phyloP scores from a whole-genome alignment of 768 basidiomycete genomes.

The Mrakia frigida region DNA sequence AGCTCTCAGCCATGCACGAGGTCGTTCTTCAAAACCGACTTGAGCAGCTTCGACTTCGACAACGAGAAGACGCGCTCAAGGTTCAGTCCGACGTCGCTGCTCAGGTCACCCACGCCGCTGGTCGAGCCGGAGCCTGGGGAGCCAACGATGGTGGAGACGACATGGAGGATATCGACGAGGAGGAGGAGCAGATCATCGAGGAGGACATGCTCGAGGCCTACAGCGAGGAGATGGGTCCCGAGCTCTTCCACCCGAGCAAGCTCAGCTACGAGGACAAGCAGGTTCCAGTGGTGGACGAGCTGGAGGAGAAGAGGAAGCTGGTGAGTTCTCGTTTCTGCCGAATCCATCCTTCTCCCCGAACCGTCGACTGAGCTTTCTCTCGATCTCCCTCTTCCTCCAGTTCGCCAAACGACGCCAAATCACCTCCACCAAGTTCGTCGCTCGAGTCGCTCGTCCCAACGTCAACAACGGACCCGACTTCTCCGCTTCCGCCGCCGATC shows the following conservation, averaged over 20 bases:
- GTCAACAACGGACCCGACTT: constrained; percentile 39
- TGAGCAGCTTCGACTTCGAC: constrained; percentile 89
- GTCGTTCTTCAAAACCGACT: constrained; percentile 93
- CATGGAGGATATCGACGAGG: constrained; percentile 38
- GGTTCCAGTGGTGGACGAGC: constrained; percentile 66
- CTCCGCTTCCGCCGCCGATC: constrained; percentile 56
- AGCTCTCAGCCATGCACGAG: constrained; percentile 86
- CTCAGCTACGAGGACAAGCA: constrained; percentile 72
- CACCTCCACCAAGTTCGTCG: constrained; percentile 79
- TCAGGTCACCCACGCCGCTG: constrained; percentile 29
- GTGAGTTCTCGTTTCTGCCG: constrained; percentile 47
- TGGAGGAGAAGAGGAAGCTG: constrained; percentile 48
- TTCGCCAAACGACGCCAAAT: constrained; percentile 73
- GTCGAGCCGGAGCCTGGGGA: constrained; percentile 55
- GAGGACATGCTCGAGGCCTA: constrained; percentile 41
- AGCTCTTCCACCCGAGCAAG: constrained; percentile 64
- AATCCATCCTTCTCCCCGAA: constrained; percentile 22
- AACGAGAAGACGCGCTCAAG: constrained; percentile 90
- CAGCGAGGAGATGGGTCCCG: constrained; percentile 68
- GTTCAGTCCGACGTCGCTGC: constrained; percentile 73
- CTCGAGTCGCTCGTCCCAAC: constrained; percentile 50
- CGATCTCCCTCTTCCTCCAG: constrained; percentile 45
- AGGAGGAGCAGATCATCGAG: constrained; percentile 54
- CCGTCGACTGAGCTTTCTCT: neutral
- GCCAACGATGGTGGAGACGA: constrained; percentile 49